Conservation (phyloP, 805 yeast species). For the Lachancea nothofagi region DNA sequence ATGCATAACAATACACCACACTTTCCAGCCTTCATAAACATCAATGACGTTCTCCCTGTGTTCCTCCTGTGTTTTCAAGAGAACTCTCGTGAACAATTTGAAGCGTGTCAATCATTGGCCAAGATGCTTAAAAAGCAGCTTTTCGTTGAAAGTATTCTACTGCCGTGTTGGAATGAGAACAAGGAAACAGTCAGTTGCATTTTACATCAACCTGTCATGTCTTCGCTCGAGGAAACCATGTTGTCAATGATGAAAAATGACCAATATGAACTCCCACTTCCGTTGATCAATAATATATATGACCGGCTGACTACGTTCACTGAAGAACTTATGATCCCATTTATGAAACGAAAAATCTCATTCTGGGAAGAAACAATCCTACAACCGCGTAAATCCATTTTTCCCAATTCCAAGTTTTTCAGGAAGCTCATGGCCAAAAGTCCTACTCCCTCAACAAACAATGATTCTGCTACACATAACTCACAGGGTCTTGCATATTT, state of each 20-base stretch:
- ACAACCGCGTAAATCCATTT: constrained; percentile 65
- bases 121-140: constrained; percentile 39
- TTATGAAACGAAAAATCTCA: constrained; percentile 76
- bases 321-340: constrained; percentile 48
- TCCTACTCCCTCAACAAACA: constrained; percentile 20
- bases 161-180: constrained; percentile 27
- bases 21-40: constrained; percentile 48
- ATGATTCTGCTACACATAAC: constrained; percentile 35
- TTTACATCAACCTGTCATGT: constrained; percentile 31
- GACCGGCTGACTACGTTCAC: constrained; percentile 22
- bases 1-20: constrained; percentile 42
- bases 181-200: background rate
- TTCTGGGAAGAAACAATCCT: constrained; percentile 82
- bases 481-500: constrained; percentile 53
- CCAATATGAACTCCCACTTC: constrained; percentile 16
- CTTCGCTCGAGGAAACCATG: constrained; percentile 22
- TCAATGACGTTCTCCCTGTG: constrained; percentile 53
- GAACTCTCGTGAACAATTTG: constrained; percentile 40
- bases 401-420: constrained; percentile 63
- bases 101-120: constrained; percentile 36
- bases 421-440: constrained; percentile 33
- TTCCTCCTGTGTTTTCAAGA: constrained; percentile 48
- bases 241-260: constrained; percentile 9
- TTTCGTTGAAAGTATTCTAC: constrained; percentile 32
- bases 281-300: constrained; percentile 22